phyloP scores from a whole-genome alignment of 139 green algal genomes.

The Coelastrella sp. region DNA sequence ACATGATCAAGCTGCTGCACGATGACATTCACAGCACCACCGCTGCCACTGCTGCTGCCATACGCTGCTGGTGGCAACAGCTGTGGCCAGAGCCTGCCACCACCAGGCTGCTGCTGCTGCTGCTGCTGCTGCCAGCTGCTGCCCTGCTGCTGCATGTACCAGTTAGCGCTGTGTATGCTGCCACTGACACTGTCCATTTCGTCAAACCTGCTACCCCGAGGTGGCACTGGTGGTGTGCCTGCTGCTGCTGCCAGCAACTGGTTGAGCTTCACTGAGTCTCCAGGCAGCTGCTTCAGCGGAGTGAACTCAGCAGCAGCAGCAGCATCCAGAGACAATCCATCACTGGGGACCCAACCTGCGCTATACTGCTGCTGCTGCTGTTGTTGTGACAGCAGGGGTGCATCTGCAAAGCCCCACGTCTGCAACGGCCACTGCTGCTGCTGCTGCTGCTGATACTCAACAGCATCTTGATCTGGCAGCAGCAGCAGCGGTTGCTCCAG shows the following conservation, averaged over 20 bases:
- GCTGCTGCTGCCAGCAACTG: conserved; percentile 22
- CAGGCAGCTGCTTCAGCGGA: conserved; percentile 1
- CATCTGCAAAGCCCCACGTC: neutral
- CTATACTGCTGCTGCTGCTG: conserved; percentile 28
- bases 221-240: neutral
- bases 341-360: neutral
- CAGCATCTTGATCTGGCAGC: neutral
- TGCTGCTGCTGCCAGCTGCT: conserved; percentile 3
- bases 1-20: neutral
- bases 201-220: neutral
- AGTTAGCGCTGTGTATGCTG: neutral
- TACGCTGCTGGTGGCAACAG: too few species aligned
- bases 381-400: neutral
- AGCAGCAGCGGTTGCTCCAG: neutral
- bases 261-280: conserved; percentile 1
- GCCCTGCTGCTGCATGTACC: neutral
- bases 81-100: too few species aligned
- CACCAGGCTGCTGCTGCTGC: neutral
- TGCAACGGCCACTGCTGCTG: neutral
- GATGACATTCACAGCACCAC: conserved; percentile 13
- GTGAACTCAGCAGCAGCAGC: neutral
- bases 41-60: neutral
- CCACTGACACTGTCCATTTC: conserved; percentile 15
- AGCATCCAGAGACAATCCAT: neutral
- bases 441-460: conserved; percentile 8